Conservation (phyloP, 164 flowering plant species). For the Liriodendron chinense region DNA sequence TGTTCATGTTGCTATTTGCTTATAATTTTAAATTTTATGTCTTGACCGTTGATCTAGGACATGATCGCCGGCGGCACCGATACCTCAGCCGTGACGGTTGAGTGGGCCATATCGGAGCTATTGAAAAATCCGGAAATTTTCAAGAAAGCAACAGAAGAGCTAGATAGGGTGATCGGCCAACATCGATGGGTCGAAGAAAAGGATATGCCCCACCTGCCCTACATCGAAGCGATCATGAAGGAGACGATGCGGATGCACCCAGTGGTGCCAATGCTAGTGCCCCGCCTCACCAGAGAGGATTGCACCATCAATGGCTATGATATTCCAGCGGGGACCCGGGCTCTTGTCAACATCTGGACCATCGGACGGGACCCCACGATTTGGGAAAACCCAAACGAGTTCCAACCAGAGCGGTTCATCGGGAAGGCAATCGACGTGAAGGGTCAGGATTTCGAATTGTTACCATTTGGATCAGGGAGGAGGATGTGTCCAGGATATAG, state of each 20-base stretch:
- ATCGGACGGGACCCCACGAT: conserved; percentile 56
- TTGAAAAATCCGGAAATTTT: conserved; percentile 48
- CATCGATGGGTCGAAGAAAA: conserved; percentile 66
- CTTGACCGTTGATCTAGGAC: conserved; percentile 36
- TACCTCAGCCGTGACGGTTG: conserved; percentile 65
- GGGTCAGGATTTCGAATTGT: conserved; percentile 59
- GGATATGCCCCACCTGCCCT: conserved; percentile 59
- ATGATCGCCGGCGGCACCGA: conserved; percentile 74
- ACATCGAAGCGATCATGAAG: conserved; percentile 52
- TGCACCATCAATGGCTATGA: conserved; percentile 52
- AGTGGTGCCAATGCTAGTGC: conserved; percentile 64
- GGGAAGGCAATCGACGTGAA: conserved; percentile 56
- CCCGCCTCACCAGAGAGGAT: conserved; percentile 39
- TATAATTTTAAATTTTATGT: too few species aligned
- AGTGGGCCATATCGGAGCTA: conserved; percentile 79
- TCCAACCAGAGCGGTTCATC: conserved; percentile 64
- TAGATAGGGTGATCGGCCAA: conserved; percentile 64
- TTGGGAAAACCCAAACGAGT: conserved; percentile 60
- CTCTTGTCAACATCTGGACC: conserved; percentile 53
- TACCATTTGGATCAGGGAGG: conserved; percentile 77
- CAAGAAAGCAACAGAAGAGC: conserved; percentile 59
- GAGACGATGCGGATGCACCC: conserved; percentile 86
- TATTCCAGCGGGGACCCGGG: conserved; percentile 42
- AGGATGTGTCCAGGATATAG: conserved; percentile 79
- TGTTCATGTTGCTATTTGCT: background rate